phyloP scores from a whole-genome alignment of 768 basidiomycete genomes.

The Russula dissimulans region DNA sequence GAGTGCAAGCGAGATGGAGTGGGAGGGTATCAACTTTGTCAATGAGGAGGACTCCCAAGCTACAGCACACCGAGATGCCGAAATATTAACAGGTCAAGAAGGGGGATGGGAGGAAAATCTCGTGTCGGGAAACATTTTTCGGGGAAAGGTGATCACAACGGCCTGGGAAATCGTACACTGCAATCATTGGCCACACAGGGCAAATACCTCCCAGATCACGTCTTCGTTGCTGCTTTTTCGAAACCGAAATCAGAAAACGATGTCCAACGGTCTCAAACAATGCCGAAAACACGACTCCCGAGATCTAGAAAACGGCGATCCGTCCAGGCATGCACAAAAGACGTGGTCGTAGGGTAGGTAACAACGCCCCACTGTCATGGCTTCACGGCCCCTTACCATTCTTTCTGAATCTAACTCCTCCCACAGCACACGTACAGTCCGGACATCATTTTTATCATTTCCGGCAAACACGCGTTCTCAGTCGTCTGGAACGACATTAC shows the following conservation, averaged over 20 bases:
- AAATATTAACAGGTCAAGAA: not conserved
- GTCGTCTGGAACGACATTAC: not conserved
- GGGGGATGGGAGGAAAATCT: not conserved
- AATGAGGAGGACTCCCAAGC: not conserved
- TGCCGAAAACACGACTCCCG: not conserved
- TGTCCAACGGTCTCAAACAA: not conserved
- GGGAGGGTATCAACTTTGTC: slow-evolving; percentile 2
- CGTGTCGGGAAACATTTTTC: not conserved
- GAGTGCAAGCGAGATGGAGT: slow-evolving; percentile 9
- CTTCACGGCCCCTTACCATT: not conserved
- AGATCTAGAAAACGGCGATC: not conserved
- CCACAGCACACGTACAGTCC: slow-evolving; percentile 14
- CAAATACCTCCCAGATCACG: slow-evolving; percentile 20
- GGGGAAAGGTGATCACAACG: not conserved
- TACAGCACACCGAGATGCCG: not conserved
- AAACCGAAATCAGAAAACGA: not conserved
- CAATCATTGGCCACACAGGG: not conserved
- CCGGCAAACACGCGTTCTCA: not conserved
- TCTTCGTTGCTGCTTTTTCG: slow-evolving; percentile 13
- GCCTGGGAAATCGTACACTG: not conserved
- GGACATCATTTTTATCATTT: slow-evolving; percentile 15
- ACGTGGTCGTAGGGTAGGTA: slow-evolving; percentile 19
- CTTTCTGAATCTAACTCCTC: slow-evolving; percentile 3
- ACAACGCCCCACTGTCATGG: not conserved
- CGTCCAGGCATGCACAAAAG: slow-evolving; percentile 6